phyloP scores from a whole-genome alignment of 1,284 basidiomycete species.

The Vanrija humicola region DNA sequence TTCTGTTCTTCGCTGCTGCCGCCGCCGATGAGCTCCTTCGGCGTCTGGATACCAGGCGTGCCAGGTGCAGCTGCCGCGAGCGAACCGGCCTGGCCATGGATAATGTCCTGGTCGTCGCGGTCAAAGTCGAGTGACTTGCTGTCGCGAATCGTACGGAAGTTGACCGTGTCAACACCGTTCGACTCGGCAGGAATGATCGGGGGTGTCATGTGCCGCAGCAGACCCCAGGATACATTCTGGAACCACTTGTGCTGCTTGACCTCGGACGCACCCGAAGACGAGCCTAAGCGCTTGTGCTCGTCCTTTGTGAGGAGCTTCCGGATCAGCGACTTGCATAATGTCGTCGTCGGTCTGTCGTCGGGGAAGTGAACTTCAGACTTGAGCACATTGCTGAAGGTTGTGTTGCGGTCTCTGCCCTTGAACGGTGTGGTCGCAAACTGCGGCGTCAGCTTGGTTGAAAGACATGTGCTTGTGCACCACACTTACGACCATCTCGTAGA shows the following conservation, averaged over 20 bases:
- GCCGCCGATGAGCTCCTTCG: conserved; percentile 40
- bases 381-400: conserved; percentile 95
- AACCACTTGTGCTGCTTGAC: conserved; percentile 99
- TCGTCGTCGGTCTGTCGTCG: conserved; percentile 77
- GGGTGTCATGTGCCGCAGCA: conserved; percentile 85
- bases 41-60: conserved; percentile 53
- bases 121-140: conserved; percentile 85
- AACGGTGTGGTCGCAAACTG: conserved; percentile 97
- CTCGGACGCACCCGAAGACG: conserved; percentile 90
- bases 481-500: conserved; percentile 99
- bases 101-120: conserved; percentile 32
- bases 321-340: conserved; percentile 82
- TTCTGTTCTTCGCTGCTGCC: conserved; percentile 51
- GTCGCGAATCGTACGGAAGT: conserved; percentile 87
- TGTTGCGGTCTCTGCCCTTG: conserved; percentile 90
- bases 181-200: conserved; percentile 84
- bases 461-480: conserved; percentile 7
- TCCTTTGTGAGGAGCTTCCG: conserved; percentile 88
- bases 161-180: conserved; percentile 79
- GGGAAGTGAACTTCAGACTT: conserved; percentile 82
- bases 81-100: conserved; percentile 47
- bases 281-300: conserved; percentile 82
- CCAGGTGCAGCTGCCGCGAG: conserved; percentile 46
- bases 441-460: conserved; percentile 6
- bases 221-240: conserved; percentile 89